Evolutionary conservation across 1,139 yeast genomes (phyloP), one percentile per base, ranked within the genome.

Genomic region (Diutina ranongensis): DNA sequence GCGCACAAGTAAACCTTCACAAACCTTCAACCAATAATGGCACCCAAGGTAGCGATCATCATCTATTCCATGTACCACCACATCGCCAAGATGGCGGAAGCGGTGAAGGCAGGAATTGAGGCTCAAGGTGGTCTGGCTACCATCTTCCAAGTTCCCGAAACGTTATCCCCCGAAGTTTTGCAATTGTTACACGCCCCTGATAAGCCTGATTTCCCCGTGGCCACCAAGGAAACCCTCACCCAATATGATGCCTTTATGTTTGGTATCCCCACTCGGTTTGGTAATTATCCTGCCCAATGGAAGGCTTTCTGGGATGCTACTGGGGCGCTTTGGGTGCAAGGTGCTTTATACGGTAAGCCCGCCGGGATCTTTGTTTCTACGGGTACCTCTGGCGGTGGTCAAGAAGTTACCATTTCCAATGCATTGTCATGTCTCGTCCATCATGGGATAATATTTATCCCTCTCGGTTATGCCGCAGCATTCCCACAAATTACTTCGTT

Each of bases 351-450:
- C 57, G 94, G 89, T 58, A 85, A 85, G 67, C 74, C 75, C 54
- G 88, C 83, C 40, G 92, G 92, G 58, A 59, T 79, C 48, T 85
- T 85, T 57, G 81, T 80, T 47, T 74, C 87, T 44, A 85, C 95
- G 40, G 89, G 92, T 60, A 74, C 88, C 47, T 80, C 79, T 57
- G 92, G 92, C 61, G 94, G 94, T 63, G 89, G 89, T 55, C 87
- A 82, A 64, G 95, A 86, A 67, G 64, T 71, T 48, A 83, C 95
- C 44, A 72, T 71, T 47, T 65, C 76, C 53, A 83, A 78, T 67
- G 62, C 84, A 45, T 58, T 85, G 56, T 80, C 92, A 15, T 74
- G 78, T 40, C 70, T 83, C 54, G 74, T 76, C 49, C 95, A 85
- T 63, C 94, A 85, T 56, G 94, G 94, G 60, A 72, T 84, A 61